Evolutionary conservation across 2,329 filamentous ascomycete genomes (phyloP).

Genomic region (Coniochaeta prunicola): DNA sequence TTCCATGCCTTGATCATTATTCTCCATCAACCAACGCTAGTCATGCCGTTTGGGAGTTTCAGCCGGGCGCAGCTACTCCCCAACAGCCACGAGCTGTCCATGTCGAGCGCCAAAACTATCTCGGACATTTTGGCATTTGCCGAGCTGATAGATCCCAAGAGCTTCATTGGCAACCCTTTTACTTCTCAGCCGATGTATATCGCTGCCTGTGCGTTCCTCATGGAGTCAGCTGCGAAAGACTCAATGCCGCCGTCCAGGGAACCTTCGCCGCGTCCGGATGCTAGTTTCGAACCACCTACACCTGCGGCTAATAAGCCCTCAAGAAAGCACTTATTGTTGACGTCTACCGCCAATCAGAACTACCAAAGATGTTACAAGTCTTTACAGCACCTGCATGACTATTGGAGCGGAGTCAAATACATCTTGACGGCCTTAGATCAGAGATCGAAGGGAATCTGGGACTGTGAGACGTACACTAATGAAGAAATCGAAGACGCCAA

Average conservation of each 20-base stretch:
- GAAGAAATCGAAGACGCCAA: constrained; percentile 75
- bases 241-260: constrained; percentile 59
- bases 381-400: constrained; percentile 69
- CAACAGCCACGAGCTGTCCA: constrained; percentile 73
- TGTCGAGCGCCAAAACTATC: constrained; percentile 88
- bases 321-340: constrained; percentile 65
- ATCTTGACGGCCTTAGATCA: constrained; percentile 82
- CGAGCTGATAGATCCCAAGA: constrained; percentile 77
- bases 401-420: constrained; percentile 83
- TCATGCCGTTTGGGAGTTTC: constrained; percentile 64
- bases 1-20: constrained; percentile 82
- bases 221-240: constrained; percentile 68
- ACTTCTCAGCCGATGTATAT: constrained; percentile 90
- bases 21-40: constrained; percentile 73
- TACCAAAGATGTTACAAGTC: constrained; percentile 84
- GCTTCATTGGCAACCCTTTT: constrained; percentile 82
- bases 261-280: constrained; percentile 35
- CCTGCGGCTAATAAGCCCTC: constrained; percentile 1
- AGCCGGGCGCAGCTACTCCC: constrained; percentile 62
- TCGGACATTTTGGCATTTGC: constrained; percentile 83
- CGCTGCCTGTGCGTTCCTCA: constrained; percentile 80
- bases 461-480: constrained; percentile 58
- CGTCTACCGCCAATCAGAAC: constrained; percentile 76
- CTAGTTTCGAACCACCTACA: constrained; percentile 15
- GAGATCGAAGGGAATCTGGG: constrained; percentile 79